Evolutionary conservation across 805 yeast species (phyloP), one percentile per base, ranked within the genome.

Genomic region (Candida quercuum): DNA sequence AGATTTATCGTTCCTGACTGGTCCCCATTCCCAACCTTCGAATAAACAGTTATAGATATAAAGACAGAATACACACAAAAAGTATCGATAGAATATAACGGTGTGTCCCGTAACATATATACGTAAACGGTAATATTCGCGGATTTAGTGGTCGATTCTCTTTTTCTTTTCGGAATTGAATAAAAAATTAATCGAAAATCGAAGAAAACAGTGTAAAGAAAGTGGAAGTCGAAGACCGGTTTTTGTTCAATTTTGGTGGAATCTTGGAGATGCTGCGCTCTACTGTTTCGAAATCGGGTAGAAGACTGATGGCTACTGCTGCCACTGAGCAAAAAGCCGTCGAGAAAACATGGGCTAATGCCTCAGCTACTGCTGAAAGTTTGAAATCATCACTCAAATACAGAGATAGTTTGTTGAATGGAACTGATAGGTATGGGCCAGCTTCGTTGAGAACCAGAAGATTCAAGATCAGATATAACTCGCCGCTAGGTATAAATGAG

Each of bases 401-500:
- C 24, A 63, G 57, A 47, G 40, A 53, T 20, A 52, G 60, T 27
- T 42, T 67, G 7, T 45, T 67, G 25, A 46, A 60, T 21, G 71
- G 69, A 10, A 52, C 53, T 13, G 47, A 63, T 11, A 35, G 43
- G 8, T 41, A 46, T 21, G 85, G 85, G 2, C 86, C 86, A 9
- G 67, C 65, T 10, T 69, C 82, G 14, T 50, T 78, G 19, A 67
- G 62, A 40, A 61, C 66, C 36, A 55, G 63, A 32, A 51, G 62
- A 31, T 68, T 62, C 44, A 70, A 71, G 53, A 43, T 58, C 26
- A 66, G 75, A 41, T 87, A 88, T 61, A 69, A 66, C 37, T 68
- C 91, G 2, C 95, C 95, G 10, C 63, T 58, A 31, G 82, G 79
- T 2, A 68, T 88, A 31, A 76, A 82, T 43, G 84, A 79, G 25